Percentiles rank a stretch among this genome's conserved stretches.
Evolutionary conservation across 148 eudicot species (phyloP).

Genomic region (Linanthus parryae): DNA sequence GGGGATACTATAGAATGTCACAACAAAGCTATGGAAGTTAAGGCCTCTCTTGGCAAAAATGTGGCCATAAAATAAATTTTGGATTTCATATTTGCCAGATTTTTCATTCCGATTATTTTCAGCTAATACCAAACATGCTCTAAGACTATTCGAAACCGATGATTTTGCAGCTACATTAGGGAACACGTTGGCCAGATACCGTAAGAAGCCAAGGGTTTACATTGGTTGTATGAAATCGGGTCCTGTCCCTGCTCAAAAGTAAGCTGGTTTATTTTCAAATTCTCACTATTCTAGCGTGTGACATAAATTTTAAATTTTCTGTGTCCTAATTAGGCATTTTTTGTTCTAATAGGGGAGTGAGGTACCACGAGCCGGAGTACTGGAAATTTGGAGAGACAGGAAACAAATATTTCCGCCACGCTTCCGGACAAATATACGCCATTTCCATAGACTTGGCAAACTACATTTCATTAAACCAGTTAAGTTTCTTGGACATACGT

Average conservation of each 20-base stretch:
- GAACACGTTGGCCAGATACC: slow-evolving; percentile 42
- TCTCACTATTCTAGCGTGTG: too few relatives aligned
- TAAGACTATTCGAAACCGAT: too few relatives aligned
- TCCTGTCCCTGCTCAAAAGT: slow-evolving; percentile 56
- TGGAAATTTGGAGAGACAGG: slow-evolving; percentile 59
- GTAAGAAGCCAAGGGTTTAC: slow-evolving; percentile 40
- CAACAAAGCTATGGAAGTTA: too few relatives aligned
- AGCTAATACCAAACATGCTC: too few relatives aligned
- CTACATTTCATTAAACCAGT: slow-evolving; percentile 47
- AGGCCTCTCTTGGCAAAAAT: too few relatives aligned
- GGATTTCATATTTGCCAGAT: too few relatives aligned
- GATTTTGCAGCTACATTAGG: slow-evolving; percentile 46
- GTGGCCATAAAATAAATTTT: too few relatives aligned
- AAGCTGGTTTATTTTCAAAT: slow-evolving; percentile 12
- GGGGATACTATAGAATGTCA: too few relatives aligned
- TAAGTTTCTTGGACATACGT: too few relatives aligned
- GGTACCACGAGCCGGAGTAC: slow-evolving; percentile 48
- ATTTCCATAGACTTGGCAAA: slow-evolving; percentile 47
- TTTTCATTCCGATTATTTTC: too few relatives aligned
- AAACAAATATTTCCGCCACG: slow-evolving; percentile 51
- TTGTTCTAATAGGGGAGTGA: slow-evolving; percentile 47
- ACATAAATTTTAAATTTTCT: too few relatives aligned
- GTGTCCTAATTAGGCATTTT: too few relatives aligned
- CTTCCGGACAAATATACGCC: slow-evolving; percentile 51
- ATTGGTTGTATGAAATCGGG: slow-evolving; percentile 62